Base-by-base conservation (phyloP, 2,329 filamentous ascomycete genomes). In the Fusarium goolgardi region DNA sequence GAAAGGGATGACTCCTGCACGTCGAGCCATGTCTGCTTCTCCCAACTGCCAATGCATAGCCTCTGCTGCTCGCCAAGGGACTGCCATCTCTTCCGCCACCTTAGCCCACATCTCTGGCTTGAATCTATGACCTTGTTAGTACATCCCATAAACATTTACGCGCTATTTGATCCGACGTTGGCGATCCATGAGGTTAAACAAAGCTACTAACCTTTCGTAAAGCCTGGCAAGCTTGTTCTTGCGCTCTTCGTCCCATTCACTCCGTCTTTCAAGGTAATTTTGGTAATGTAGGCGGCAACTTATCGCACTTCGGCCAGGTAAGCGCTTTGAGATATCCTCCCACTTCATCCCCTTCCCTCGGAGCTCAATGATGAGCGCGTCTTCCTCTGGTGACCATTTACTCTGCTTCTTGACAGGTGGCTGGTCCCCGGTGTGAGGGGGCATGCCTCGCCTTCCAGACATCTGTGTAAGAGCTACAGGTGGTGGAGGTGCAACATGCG, bases 21-120 rank as follows among this genome's bases (percentile, higher is more conserved):
- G 90, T 64, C 91, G 88, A 47, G 94, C 94, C 93, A 99, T 98
- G 73, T 98, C 96, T 72, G 90, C 84, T 78, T 97, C 93, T 66
- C 95, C 95, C 56, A 99, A 85, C 75, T 97, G 92, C 95, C 96
- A 99, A 80, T 98, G 96, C 94, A 97, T 97, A 6, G 93, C 94
- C 80, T 99, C 95, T 47, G 93, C 95, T 20, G 96, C 94, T 75
- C 96, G 88, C 95, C 95, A 98, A 35, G 95, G 96, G 59, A 97
- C 90, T 31, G 90, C 90, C 90, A 99, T 95, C 79, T 98, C 95
- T 78, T 96, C 93, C 41, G 94, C 94, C 23, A 98, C 92, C 75
- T 95, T 96, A 63, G 92, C 90, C 95, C 95, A 99, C 93, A 98
- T 98, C 76, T 98, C 94, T 67, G 92, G 89, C 80, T 97, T 97